phyloP scores from a whole-genome alignment of 495 filamentous ascomycete species.

The Collariella sp. region DNA sequence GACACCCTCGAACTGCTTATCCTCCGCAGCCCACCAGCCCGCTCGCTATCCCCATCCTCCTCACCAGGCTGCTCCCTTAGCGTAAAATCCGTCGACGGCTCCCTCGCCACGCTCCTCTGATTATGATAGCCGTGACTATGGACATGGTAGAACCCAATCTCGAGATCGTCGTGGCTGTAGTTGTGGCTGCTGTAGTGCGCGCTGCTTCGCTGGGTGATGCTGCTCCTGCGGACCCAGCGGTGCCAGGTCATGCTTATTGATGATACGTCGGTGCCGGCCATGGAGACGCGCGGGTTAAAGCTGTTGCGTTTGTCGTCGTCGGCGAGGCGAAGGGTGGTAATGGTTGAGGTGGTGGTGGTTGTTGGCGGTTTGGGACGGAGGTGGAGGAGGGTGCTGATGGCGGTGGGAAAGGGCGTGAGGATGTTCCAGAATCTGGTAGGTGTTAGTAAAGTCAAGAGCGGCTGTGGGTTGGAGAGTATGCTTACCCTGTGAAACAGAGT shows the following conservation, averaged over 20 bases:
- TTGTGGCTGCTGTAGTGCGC: constrained; percentile 5
- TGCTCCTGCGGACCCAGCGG: constrained; percentile 8
- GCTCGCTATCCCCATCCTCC: neutral
- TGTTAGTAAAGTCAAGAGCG: neutral
- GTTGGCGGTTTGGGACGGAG: neutral
- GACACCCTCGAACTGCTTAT: neutral
- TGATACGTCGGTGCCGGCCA: constrained; percentile 6
- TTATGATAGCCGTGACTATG: too few relatives aligned
- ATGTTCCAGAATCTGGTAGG: constrained; percentile 20
- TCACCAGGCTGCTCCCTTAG: constrained; percentile 1
- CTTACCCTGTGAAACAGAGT: constrained; percentile 24
- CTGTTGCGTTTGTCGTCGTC: neutral
- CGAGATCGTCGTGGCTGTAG: neutral
- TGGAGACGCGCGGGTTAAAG: constrained; percentile 11
- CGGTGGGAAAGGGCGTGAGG: constrained; percentile 1
- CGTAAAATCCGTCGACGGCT: constrained; percentile 1
- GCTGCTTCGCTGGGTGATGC: neutral
- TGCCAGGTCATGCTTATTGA: constrained; percentile 13
- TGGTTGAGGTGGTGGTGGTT: neutral
- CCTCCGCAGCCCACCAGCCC: too few relatives aligned
- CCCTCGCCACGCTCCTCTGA: neutral
- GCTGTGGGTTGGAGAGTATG: too few relatives aligned
- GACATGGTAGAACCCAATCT: neutral
- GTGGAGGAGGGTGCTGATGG: neutral
- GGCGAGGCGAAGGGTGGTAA: neutral